Evolutionary conservation across 139 green algal genomes (phyloP), one percentile per base, ranked within the genome.

Genomic region (Chlorella sorokiniana): DNA sequence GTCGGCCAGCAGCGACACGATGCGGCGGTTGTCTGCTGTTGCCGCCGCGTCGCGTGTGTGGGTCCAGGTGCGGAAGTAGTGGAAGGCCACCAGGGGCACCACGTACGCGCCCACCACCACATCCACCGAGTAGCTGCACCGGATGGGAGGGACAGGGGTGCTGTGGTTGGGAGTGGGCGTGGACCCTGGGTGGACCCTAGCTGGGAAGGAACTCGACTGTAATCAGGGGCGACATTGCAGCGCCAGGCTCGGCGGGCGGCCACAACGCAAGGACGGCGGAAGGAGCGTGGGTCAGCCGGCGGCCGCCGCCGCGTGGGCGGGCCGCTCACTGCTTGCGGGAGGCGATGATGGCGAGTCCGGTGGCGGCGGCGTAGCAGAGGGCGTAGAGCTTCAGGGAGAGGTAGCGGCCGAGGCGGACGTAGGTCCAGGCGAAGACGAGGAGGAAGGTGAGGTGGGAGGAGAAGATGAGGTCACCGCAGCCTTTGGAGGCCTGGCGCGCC

Each of bases 391-490:
- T 92, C 37, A 86, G 74, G 51, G 81, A 35, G 29, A 85, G 54
- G 3, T 62, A 68, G 20, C 79, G 70, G 52, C 94, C 94, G 64
- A 96, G 94, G 74, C 93, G 87, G 52, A 85, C 93, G 85, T 96
- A 98, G 1, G 89, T 91, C 40, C 97, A 78, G 4, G 91, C 72
- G 56, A 93, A 91, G 79, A 90, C 79, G 25, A 96, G 68, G 25
- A 86, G 73, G 63, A 97, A 97, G 1, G 89, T 96, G 31, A 90
- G 94, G 87, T 97, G 93, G 1, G 91, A 96, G 6, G 88, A 95
- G 85, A 98, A 98, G 75, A 98, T 96, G 63, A 98, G 90, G 90
- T 98, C 95, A 2, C 95, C 95, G 84, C 95, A 98, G 41, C 90
- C 89, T 77, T 93, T 91, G 8, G 88, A 87, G 37, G 87, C 86